A percentile compares a stretch with the other conserved stretches of the same genome.
These are phyloP conservation scores for Crassisporium funariophilum DNA, from an alignment of 768 basidiomycete genomes.

Conservation along the genomic window DNA sequence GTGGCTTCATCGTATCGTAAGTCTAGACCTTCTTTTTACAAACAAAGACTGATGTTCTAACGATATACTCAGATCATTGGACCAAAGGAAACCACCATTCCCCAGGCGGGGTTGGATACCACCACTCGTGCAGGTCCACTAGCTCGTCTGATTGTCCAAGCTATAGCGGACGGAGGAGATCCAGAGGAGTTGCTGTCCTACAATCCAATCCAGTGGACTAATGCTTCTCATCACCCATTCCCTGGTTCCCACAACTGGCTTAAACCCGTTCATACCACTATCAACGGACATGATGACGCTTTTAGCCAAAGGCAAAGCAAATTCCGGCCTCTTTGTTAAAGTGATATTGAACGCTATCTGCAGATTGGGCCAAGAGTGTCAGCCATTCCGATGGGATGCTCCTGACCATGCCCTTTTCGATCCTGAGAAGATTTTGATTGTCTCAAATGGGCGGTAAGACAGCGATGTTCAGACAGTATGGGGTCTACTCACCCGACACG, in stretches of 20 bases:
- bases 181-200: conserved; percentile 47
- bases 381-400: conserved; percentile 38
- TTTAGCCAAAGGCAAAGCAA: conserved; percentile 47
- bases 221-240: conserved; percentile 46
- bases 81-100: conserved; percentile 50
- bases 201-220: conserved; percentile 51
- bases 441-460: conserved; percentile 55
- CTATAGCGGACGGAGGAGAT: conserved; percentile 45
- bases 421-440: conserved; percentile 48
- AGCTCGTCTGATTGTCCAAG: conserved; percentile 50
- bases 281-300: conserved; percentile 52
- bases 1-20: conserved; percentile 50
- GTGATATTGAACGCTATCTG: conserved; percentile 1
- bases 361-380: conserved; percentile 50
- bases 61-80: conserved; percentile 44
- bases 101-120: conserved; percentile 58
- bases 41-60: conserved; percentile 1
- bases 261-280: conserved; percentile 38
- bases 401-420: conserved; percentile 51
- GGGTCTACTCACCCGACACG: conserved; percentile 1
- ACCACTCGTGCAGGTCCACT: conserved; percentile 48
- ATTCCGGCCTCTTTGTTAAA: background rate
- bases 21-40: conserved; percentile 11
- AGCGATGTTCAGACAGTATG: background rate
- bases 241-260: conserved; percentile 49